phyloP scores from a whole-genome alignment of 139 green algal genomes.

The Tetraselmis chui region DNA sequence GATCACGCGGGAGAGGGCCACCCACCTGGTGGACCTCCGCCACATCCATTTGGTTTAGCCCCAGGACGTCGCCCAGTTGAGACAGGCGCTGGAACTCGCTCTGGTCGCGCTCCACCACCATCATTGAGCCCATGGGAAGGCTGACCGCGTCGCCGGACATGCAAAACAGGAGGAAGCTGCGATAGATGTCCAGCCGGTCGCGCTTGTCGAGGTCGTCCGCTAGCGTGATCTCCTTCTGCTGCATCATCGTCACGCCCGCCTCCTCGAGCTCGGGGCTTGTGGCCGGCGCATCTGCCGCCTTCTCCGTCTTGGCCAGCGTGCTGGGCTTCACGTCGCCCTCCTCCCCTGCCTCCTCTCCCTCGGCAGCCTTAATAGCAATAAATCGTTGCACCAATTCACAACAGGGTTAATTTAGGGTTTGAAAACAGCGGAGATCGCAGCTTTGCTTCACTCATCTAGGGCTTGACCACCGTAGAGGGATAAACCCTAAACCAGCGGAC shows the following conservation, averaged over 20 bases:
- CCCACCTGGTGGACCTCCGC: constrained; percentile 21
- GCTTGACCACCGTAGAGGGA: background rate
- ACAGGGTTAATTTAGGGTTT: background rate
- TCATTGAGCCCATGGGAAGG: constrained; percentile 79
- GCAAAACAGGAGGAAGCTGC: constrained; percentile 89
- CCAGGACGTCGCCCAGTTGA: constrained; percentile 81
- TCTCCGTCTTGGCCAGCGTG: constrained; percentile 13
- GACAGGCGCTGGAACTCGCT: constrained; percentile 71
- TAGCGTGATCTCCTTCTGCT: constrained; percentile 94
- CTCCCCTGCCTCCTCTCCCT: background rate
- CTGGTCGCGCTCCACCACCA: constrained; percentile 63
- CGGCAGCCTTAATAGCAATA: background rate
- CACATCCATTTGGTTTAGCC: constrained; percentile 56
- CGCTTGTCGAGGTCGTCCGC: constrained; percentile 65
- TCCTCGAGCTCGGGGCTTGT: constrained; percentile 14
- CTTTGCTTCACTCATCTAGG: constrained; percentile 19
- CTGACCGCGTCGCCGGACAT: constrained; percentile 80
- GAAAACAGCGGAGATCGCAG: background rate
- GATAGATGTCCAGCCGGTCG: constrained; percentile 83
- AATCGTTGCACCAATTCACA: background rate
- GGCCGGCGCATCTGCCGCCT: background rate
- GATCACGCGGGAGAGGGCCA: no score
- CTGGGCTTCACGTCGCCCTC: background rate
- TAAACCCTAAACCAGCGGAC: no score
- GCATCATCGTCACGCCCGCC: constrained; percentile 27